Percentiles rank a stretch among this genome's conserved stretches.
Conservation (phyloP, 768 basidiomycete genomes). For the Cyclocybe cylindracea region DNA sequence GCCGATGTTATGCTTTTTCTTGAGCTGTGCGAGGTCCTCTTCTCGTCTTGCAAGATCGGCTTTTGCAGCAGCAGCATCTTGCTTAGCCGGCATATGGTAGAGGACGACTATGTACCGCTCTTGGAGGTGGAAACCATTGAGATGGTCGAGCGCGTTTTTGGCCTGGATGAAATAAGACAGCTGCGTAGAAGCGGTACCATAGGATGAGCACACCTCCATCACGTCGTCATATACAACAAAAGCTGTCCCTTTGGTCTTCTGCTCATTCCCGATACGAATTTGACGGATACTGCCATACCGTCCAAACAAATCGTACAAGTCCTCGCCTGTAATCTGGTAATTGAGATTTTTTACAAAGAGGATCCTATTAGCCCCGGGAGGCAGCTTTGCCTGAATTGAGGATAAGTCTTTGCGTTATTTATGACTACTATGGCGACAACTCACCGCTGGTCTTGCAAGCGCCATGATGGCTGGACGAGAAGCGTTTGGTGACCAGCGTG, state of each 20-base stretch:
- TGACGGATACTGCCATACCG: slow-evolving; percentile 97
- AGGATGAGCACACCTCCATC: slow-evolving; percentile 72
- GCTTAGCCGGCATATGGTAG: slow-evolving; percentile 97
- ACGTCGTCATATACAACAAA: slow-evolving; percentile 97
- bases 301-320: slow-evolving; percentile 95
- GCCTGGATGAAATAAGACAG: slow-evolving; percentile 53
- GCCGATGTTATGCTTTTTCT: slow-evolving; percentile 84
- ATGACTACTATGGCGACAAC: slow-evolving; percentile 16
- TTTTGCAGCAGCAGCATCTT: slow-evolving; percentile 91
- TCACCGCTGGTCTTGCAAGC: slow-evolving; percentile 68
- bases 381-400: slow-evolving; percentile 70
- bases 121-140: slow-evolving; percentile 98
- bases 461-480: slow-evolving; percentile 46
- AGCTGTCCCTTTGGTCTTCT: slow-evolving; percentile 93
- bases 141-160: slow-evolving; percentile 93
- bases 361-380: slow-evolving; percentile 88
- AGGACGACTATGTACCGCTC: slow-evolving; percentile 98
- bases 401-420: slow-evolving; percentile 2
- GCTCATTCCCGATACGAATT: slow-evolving; percentile 89
- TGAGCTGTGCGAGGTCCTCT: slow-evolving; percentile 84
- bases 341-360: slow-evolving; percentile 93
- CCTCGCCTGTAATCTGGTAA: slow-evolving; percentile 90
- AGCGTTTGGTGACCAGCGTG: background rate
- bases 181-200: background rate
- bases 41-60: slow-evolving; percentile 90